Conservation (phyloP, 257 asterid species). For the Solanum okadae region DNA sequence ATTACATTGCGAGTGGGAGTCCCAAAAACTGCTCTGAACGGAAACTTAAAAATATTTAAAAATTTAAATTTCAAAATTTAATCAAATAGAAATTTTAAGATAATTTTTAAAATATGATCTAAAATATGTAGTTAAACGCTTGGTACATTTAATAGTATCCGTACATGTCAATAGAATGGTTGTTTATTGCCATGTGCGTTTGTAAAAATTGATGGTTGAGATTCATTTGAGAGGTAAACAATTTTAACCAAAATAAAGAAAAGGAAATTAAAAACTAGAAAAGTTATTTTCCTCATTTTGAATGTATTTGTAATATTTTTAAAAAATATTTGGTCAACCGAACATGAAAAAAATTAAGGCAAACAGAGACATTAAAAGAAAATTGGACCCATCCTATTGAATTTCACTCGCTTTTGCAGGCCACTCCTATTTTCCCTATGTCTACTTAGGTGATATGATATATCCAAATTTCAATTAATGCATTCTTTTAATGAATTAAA, state of each 20-base stretch:
- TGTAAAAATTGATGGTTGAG: not conserved
- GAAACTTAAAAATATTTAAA: no score
- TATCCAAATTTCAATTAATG: not conserved
- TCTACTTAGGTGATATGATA: not conserved
- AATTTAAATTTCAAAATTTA: no score
- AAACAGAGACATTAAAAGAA: not conserved
- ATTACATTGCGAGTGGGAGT: not conserved
- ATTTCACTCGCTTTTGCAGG: not conserved
- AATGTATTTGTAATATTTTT: not conserved
- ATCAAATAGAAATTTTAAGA: no score
- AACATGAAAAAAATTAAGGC: no score
- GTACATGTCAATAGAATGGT: not conserved
- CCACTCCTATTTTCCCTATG: not conserved
- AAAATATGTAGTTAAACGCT: not conserved
- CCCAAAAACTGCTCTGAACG: not conserved
- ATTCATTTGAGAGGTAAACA: not conserved
- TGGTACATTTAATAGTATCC: not conserved
- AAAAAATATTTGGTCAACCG: fast-evolving
- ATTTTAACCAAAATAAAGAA: no score
- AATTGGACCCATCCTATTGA: not conserved
- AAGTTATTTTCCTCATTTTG: no score
- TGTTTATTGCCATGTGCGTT: not conserved
- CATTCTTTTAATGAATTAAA: not conserved
- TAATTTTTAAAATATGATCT: no score
- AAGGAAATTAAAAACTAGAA: not conserved